These are phyloP conservation scores for Serendipita sp. DNA, from an alignment of 768 basidiomycete genomes.

Conservation along the genomic window DNA sequence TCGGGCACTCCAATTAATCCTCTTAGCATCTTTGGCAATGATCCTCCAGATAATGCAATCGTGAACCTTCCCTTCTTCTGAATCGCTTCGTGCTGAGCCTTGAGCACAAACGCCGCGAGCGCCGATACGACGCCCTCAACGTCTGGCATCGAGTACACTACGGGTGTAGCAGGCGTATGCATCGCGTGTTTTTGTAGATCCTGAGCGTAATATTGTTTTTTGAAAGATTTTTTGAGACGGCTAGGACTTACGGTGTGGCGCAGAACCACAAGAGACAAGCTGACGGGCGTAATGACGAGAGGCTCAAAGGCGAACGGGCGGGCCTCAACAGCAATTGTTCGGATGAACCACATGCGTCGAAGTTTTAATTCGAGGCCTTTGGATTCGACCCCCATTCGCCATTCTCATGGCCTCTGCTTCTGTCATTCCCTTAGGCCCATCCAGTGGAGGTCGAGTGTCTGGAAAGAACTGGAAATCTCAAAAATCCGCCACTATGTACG, in stretches of 20 bases:
- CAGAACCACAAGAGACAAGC: too few relatives aligned
- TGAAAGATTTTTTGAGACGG: too few relatives aligned
- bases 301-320: too few relatives aligned
- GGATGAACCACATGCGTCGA: too few relatives aligned
- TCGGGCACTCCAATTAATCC: conserved; percentile 47
- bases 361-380: too few relatives aligned
- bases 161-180: conserved; percentile 33
- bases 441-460: background rate
- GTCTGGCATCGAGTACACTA: conserved; percentile 56
- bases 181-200: background rate
- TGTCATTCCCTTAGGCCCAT: background rate
- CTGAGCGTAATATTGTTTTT: too few relatives aligned
- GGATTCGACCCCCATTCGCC: too few relatives aligned
- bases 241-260: too few relatives aligned
- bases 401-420: background rate
- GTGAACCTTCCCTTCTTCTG: conserved; percentile 83
- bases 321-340: too few relatives aligned
- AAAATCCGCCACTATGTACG: background rate
- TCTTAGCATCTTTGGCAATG: conserved; percentile 66
- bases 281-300: too few relatives aligned
- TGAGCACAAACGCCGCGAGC: conserved; percentile 69
- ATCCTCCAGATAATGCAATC: conserved; percentile 86
- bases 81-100: conserved; percentile 79
- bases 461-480: conserved; percentile 1
- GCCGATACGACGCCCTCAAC: conserved; percentile 38